phyloP scores from a whole-genome alignment of 2,329 filamentous ascomycete species.

The Thelonectria discophora region DNA sequence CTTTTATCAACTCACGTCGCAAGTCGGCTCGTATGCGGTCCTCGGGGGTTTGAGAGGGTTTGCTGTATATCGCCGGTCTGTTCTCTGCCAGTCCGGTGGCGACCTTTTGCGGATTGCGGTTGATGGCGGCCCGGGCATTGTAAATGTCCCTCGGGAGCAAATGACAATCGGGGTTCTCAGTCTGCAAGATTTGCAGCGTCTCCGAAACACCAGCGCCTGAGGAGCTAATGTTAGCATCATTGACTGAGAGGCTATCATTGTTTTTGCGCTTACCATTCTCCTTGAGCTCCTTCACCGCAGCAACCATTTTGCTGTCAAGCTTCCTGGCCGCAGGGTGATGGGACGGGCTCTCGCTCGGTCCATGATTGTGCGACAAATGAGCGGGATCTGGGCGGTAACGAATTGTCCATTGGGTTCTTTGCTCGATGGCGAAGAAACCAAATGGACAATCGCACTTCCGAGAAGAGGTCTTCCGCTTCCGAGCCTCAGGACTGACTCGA shows the following conservation, averaged over 20 bases:
- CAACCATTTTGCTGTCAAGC: slow-evolving; percentile 73
- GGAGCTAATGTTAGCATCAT: slow-evolving; percentile 46
- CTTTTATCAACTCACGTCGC: slow-evolving; percentile 66
- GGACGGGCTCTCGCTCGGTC: slow-evolving; percentile 72
- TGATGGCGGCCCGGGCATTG: slow-evolving; percentile 73
- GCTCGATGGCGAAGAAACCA: slow-evolving; percentile 75
- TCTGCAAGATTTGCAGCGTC: slow-evolving; percentile 72
- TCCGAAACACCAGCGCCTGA: slow-evolving; percentile 71
- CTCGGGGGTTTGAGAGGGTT: slow-evolving; percentile 69
- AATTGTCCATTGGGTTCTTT: slow-evolving; percentile 73
- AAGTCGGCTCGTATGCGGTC: slow-evolving; percentile 71
- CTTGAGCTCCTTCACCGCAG: slow-evolving; percentile 71
- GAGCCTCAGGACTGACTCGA: slow-evolving; percentile 69
- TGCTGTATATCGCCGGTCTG: slow-evolving; percentile 72
- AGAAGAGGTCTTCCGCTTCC: slow-evolving; percentile 73
- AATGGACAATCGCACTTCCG: slow-evolving; percentile 74
- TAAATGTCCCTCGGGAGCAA: slow-evolving; percentile 73
- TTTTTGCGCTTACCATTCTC: slow-evolving; percentile 64
- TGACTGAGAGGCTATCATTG: slow-evolving; percentile 22
- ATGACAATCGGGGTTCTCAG: slow-evolving; percentile 69
- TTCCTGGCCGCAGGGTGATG: slow-evolving; percentile 72
- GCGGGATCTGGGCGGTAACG: slow-evolving; percentile 68
- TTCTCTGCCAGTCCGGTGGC: slow-evolving; percentile 68
- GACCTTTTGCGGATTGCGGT: slow-evolving; percentile 70
- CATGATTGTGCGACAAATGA: slow-evolving; percentile 71